Percentiles rank a stretch among this genome's conserved stretches.
Evolutionary conservation across 345 rosid species (phyloP).

Genomic region (Isatis tinctoria): DNA sequence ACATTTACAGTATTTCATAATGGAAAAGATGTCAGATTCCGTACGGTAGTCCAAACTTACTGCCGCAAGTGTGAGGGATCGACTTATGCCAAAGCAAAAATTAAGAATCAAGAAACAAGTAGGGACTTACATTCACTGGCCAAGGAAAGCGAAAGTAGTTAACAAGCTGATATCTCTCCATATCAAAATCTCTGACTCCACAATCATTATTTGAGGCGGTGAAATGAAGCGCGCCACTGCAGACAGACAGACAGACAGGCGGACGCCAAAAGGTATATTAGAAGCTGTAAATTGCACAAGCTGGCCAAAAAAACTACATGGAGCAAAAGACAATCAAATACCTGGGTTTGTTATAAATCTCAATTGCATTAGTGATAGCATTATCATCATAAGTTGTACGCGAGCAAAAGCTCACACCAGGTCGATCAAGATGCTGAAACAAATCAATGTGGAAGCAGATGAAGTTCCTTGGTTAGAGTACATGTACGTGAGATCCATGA

Average conservation of each 20-base stretch:
- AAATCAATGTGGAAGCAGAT: slow-evolving; percentile 4
- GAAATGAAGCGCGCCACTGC: not conserved
- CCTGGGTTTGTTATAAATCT: slow-evolving; percentile 72
- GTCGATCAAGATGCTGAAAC: slow-evolving; percentile 73
- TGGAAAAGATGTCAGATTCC: not conserved
- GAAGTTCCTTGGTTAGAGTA: slow-evolving; percentile 7
- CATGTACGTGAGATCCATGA: not conserved
- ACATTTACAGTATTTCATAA: not conserved
- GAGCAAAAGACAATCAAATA: slow-evolving; percentile 26
- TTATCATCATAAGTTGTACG: slow-evolving; percentile 92
- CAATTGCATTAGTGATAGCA: slow-evolving; percentile 94
- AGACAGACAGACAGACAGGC: slow-evolving; percentile 11
- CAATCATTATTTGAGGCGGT: not conserved
- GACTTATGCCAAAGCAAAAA: not conserved
- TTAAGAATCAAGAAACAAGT: not conserved
- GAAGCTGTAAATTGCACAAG: not conserved
- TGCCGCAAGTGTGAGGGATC: not conserved
- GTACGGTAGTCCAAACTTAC: too few relatives aligned
- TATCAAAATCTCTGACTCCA: not conserved
- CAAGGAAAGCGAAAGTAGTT: not conserved
- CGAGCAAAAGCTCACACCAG: slow-evolving; percentile 83
- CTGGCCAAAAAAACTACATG: not conserved
- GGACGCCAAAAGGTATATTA: slow-evolving; percentile 16
- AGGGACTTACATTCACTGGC: not conserved
- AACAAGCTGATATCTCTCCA: not conserved